Evolutionary conservation across 2,329 filamentous ascomycete species (phyloP), one percentile per base, ranked within the genome.

Genomic region (Stagonosporopsis vannaccii): DNA sequence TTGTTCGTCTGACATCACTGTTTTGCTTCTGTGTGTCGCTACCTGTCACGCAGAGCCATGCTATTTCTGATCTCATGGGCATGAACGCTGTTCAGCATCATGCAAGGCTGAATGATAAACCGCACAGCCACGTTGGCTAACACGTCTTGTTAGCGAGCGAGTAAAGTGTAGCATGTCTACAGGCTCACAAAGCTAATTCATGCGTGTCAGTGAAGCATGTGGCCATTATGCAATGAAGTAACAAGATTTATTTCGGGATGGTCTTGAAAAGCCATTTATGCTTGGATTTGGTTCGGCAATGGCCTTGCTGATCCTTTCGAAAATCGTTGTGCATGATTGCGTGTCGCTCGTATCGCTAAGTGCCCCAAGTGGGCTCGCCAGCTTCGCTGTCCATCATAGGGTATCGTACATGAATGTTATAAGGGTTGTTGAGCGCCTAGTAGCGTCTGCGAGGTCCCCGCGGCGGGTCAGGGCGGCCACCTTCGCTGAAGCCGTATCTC

Each of bases 401-500:
- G 66, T 70, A 70, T 70, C 59, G 61, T 70, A 63, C 59, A 64
- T 51, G 39, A 62, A 52, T 45, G 56, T 56, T 54, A 43, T 57
- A 41, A 47, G 45, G 33, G n/a, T 45, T 19, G 39, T 51, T 26
- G 45, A 33, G 33, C 17, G 11, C 61, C 56, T 66, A 75, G 60
- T 67, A 75, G 37, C 72, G 70, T 49, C 69, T 63, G 47, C 72
- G 71, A 3, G 72, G 72, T 35, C 72, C 72, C 37, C 71, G 65
- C 11, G 72, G 72, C 15, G 70, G 69, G 11, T 72, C 67, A 42
- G 59, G 56, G 7, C 59, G 67, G 19, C 56, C 51, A 23, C 61
- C 58, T 36, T 74, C 73, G 36, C 63, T 71, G 65, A 78, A 81
- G 26, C 78, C 78, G 48, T 74, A 79, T 40, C 79, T 68, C 6